Percentiles rank a stretch among this genome's conserved stretches.
These are phyloP conservation scores for Botrytis paeoniae DNA, from an alignment of 2,329 filamentous ascomycete species.

Conservation along the genomic window DNA sequence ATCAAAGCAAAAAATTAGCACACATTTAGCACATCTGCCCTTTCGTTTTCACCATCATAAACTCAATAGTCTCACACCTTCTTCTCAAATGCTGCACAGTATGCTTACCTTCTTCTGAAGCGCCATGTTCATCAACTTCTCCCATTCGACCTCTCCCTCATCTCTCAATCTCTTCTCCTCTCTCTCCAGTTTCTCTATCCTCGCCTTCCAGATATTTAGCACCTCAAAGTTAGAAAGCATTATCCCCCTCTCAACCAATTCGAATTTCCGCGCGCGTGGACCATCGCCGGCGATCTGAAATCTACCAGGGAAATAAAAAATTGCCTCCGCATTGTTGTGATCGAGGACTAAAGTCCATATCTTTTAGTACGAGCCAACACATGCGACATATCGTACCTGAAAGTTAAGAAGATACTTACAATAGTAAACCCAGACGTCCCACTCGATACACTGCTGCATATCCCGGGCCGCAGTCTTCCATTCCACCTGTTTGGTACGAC, in stretches of 20 bases:
- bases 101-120: background rate
- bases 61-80: background rate
- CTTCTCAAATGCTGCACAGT: background rate
- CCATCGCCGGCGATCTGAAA: too few species aligned
- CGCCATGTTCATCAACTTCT: fast-evolving
- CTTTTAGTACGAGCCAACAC: background rate
- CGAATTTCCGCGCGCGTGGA: background rate
- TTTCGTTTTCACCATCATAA: background rate
- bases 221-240: background rate
- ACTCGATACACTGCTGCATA: background rate
- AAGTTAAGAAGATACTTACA: background rate
- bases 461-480: background rate
- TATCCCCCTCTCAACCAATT: background rate
- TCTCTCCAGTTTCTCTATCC: background rate
- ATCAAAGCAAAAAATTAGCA: background rate
- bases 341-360: background rate
- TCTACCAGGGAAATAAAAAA: background rate
- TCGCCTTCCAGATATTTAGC: background rate
- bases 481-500: background rate
- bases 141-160: fast-evolving
- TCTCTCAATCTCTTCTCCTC: background rate
- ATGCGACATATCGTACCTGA: too few species aligned
- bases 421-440: background rate
- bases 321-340: background rate
- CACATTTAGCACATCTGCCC: background rate